phyloP scores from a whole-genome alignment of 1,284 basidiomycete species.

The Sparassis latifolia region DNA sequence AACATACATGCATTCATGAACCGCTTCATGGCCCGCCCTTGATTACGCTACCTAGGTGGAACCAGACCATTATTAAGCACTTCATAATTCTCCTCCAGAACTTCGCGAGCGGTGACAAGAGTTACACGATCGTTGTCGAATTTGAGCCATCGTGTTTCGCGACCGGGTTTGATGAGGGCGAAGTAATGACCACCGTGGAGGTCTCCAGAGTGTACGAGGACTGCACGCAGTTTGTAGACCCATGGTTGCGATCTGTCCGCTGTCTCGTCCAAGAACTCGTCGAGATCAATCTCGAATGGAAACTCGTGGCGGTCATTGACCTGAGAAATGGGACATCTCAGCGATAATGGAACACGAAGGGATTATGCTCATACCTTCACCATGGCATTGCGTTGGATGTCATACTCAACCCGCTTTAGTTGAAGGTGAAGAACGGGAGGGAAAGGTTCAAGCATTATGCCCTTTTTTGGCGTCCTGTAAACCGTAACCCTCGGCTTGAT shows the following conservation, averaged over 20 bases:
- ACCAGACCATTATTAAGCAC: conserved; percentile 73
- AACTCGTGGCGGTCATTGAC: conserved; percentile 99
- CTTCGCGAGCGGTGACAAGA: conserved; percentile 96
- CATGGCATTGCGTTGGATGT: conserved; percentile 97
- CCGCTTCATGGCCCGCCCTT: conserved; percentile 93
- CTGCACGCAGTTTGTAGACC: conserved; percentile 94
- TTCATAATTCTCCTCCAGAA: conserved; percentile 98
- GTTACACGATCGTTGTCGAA: conserved; percentile 99
- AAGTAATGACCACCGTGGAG: conserved; percentile 99
- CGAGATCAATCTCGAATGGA: conserved; percentile 95
- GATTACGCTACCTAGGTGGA: conserved; percentile 75
- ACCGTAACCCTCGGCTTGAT: conserved; percentile 94
- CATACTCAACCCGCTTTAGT: conserved; percentile 98
- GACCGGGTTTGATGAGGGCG: conserved; percentile 96
- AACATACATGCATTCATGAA: conserved; percentile 99
- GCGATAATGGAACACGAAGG: conserved; percentile 1
- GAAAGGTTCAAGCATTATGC: conserved; percentile 97
- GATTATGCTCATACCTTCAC: conserved; percentile 67
- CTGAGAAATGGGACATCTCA: conserved; percentile 27
- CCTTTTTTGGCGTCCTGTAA: conserved; percentile 98
- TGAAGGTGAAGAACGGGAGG: conserved; percentile 98
- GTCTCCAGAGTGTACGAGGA: conserved; percentile 98
- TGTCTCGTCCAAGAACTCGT: conserved; percentile 83
- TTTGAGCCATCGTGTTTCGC: conserved; percentile 94
- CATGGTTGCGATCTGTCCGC: conserved; percentile 82